Base-by-base conservation (phyloP, 208 protist genomes). In the Strigomonas culicis region DNA sequence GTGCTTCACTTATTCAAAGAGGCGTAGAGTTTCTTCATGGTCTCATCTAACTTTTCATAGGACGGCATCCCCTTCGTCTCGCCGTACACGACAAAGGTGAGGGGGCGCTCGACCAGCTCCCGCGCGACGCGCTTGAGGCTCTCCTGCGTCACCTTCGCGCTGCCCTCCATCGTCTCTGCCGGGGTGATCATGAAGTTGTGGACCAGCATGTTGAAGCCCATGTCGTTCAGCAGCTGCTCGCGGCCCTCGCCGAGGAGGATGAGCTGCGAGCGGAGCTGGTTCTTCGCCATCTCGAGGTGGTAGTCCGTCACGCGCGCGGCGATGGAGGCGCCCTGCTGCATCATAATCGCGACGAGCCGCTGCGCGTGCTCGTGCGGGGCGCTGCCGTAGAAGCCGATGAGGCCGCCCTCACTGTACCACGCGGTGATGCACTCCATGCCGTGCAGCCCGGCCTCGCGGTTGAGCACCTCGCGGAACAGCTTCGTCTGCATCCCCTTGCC, bases 401-500 rank as follows among this genome's bases (percentile, higher is more conserved):
- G 74, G 24, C 92, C 92, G 22, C 78, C 84, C 36, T 95, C 86
- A 66, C 84, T 95, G 71, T 95, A 96, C 88, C 86, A 92, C n/a
- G 89, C 88, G 13, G 90, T 94, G 65, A 97, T 91, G 70, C 86
- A 92, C 65, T 97, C 88, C 73, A 94, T 69, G 43, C 89, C 84
- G 65, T 95, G 77, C 24, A 97, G 44, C 36, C 82, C 76, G 4
- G 71, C 78, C 44, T 91, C 83, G 1, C 81, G 76, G 67, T 83
- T 90, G 17, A 97, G 72, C 19, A 95, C 87, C 72, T 97, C 89
- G 36, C 92, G 83, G 72, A 91, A 97, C 15, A 97, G 62, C 68
- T 95, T 95, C 43, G 92, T 94, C 36, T 95, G 87, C 85, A 97
- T 95, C 36, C 92, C 92, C 60, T 97, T 97, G n/a, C 92, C 92